Evolutionary conservation across 2,329 filamentous ascomycete species (phyloP), one percentile per base, ranked within the genome.

Genomic region (Aspergillus proliferans): DNA sequence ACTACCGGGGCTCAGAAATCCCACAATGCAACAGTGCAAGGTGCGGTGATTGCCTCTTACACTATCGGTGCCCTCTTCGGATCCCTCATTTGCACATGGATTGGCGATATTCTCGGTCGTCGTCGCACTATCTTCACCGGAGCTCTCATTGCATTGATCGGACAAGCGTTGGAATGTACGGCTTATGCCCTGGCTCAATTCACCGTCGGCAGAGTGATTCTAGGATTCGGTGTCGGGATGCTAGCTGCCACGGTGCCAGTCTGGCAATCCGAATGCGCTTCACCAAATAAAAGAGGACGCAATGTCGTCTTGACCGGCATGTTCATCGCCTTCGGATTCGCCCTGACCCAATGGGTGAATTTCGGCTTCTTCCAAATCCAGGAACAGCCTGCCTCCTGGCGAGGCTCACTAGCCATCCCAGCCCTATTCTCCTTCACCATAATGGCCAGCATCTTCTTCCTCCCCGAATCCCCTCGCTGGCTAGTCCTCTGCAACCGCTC

Each of bases 41-140:
- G 61, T 47, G 55, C 24, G 39, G 12, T 22, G 12, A 14, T 15
- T 6, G 45, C 30, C n/a, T 47, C 39, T 3, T 75, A 74, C 56
- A 74, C 71, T 14, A 63, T 76, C 10, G 74, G 73, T 14, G 74
- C 72, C 39, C 67, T 76, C 9, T 66, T 76, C 45, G 75, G 75
- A 19, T 66, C 74, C 9, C 61, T 77, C 4, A 68, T 68, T 7
- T 76, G 73, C 57, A 68, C 70, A 21, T 71, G 68, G 50, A 61
- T 75, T 15, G 74, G 74, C 40, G 74, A 77, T 50, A 55, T 60
- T 9, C 67, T 76, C 12, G 75, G 75, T 45, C 71, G 75, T 45
- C 69, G 70, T 28, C 69, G 70, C 50, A 68, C 73, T 15, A 73
- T 76, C 52, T 70, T 75, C 47, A 52, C 67, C 12, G 72, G 66